phyloP scores from a whole-genome alignment of 1,284 basidiomycete species.

The Leccinum variabile region DNA sequence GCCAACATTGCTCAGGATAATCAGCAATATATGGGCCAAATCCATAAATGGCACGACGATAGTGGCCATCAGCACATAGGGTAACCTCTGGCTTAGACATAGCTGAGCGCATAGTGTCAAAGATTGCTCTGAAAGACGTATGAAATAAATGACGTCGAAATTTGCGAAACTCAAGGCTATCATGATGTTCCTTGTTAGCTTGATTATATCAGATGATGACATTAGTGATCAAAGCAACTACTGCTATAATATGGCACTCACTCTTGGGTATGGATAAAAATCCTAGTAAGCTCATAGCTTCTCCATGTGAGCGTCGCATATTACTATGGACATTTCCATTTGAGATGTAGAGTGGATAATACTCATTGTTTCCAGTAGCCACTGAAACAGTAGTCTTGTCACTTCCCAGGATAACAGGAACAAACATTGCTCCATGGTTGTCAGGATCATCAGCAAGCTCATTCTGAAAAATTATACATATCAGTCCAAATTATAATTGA shows the following conservation, averaged over 20 bases:
- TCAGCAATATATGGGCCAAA: constrained; percentile 1
- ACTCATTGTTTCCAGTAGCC: background rate
- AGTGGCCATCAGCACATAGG: background rate
- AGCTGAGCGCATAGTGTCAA: background rate
- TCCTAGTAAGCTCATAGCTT: background rate
- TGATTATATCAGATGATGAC: background rate
- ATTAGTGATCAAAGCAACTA: no score
- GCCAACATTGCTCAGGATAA: background rate
- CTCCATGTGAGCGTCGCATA: background rate
- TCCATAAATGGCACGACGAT: background rate
- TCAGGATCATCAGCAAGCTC: background rate
- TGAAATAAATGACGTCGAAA: background rate
- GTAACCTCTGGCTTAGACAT: constrained; percentile 1
- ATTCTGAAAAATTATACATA: background rate
- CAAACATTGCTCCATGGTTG: background rate
- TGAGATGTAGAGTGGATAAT: background rate
- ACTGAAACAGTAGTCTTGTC: background rate
- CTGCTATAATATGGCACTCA: background rate
- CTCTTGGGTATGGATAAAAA: background rate
- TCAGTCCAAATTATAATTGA: background rate
- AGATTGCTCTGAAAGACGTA: background rate
- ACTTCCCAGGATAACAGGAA: background rate
- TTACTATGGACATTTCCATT: background rate
- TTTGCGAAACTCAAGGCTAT: background rate
- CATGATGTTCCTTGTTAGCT: background rate